Evolutionary conservation across 202 grass and related monocot species (phyloP).

Genomic region (Sporobolus alterniflorus): DNA sequence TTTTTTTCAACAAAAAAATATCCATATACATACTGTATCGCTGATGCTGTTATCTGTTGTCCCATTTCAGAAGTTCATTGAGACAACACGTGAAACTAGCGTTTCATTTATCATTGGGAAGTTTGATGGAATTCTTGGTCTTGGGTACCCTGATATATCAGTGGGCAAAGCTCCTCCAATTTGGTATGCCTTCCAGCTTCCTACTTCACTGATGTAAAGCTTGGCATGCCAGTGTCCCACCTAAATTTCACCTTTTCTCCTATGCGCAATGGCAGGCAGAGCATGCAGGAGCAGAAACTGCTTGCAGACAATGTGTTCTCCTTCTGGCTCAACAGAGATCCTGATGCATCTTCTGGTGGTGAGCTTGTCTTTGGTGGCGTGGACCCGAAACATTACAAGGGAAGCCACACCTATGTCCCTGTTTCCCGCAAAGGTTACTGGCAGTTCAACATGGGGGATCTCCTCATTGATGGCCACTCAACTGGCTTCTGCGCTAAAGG

Average conservation of each 20-base stretch:
- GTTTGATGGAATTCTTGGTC: constrained; percentile 95
- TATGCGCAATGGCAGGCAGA: constrained; percentile 53
- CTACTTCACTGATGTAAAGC: neutral
- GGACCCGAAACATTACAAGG: constrained; percentile 66
- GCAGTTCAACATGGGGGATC: constrained; percentile 96
- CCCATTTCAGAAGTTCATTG: constrained; percentile 77
- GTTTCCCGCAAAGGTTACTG: constrained; percentile 85
- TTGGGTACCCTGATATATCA: constrained; percentile 90
- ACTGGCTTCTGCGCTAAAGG: constrained; percentile 87
- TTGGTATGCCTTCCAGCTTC: constrained; percentile 48
- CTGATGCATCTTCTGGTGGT: constrained; percentile 61
- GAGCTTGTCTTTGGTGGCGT: constrained; percentile 87
- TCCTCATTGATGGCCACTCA: constrained; percentile 87
- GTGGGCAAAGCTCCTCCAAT: constrained; percentile 73
- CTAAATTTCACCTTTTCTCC: neutral
- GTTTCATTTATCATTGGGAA: constrained; percentile 69
- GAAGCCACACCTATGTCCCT: constrained; percentile 79
- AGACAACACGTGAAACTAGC: constrained; percentile 76
- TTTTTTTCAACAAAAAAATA: constrained; percentile 15
- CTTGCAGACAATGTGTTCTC: constrained; percentile 82
- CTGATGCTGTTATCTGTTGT: neutral
- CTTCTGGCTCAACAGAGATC: constrained; percentile 85
- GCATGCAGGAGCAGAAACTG: constrained; percentile 80
- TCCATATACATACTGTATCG: constrained; percentile 3
- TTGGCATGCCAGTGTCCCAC: no score